Conservation (phyloP, 441 rosid species). For the Mallotus japonicus region DNA sequence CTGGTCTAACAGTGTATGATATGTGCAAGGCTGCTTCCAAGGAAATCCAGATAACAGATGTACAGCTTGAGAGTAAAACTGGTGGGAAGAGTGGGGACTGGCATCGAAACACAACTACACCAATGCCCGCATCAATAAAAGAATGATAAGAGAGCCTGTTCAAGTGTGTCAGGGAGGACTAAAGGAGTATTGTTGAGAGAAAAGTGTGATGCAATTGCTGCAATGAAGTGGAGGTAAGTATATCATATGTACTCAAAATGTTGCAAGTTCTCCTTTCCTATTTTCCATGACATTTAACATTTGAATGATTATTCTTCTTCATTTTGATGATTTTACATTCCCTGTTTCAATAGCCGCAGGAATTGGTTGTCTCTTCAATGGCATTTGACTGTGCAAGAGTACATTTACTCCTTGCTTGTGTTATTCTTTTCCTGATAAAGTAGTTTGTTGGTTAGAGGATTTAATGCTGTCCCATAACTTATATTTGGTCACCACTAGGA, state of each 20-base stretch:
- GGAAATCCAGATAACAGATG: constrained; percentile 56
- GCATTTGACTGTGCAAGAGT: background rate
- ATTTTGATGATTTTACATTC: background rate
- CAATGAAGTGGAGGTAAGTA: constrained; percentile 12
- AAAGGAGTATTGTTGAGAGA: constrained; percentile 21
- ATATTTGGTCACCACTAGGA: too few relatives aligned
- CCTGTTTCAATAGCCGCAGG: background rate
- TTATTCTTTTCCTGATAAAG: background rate
- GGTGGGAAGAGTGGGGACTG: constrained; percentile 90
- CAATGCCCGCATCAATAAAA: background rate
- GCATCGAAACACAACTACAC: constrained; percentile 21
- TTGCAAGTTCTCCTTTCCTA: background rate
- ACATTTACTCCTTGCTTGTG: background rate
- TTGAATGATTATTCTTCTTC: background rate
- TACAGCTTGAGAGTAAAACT: constrained; percentile 61
- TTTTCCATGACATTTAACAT: constrained; percentile 1
- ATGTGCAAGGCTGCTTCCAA: constrained; percentile 98
- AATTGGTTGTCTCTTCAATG: background rate
- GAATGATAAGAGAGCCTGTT: background rate
- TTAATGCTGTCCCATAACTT: background rate
- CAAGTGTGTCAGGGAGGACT: background rate
- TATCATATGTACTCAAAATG: background rate
- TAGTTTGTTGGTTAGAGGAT: background rate
- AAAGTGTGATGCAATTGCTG: background rate
- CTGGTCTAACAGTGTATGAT: constrained; percentile 84